Evolutionary conservation across 306 rosid species (phyloP).

Genomic region (Benincasa hispida): DNA sequence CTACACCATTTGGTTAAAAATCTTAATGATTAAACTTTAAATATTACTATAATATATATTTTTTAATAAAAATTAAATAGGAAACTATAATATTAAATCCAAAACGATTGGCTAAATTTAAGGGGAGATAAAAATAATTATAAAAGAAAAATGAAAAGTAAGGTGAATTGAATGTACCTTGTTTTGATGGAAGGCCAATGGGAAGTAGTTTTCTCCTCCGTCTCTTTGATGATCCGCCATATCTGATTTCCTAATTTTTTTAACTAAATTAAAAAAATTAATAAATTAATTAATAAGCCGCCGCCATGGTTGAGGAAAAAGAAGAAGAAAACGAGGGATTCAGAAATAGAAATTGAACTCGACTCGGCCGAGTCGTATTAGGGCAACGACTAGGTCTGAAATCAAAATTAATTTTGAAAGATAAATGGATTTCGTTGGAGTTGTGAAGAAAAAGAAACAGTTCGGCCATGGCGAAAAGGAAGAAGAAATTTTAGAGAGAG

Average conservation of each 20-base stretch:
- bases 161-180: background rate
- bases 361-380: background rate
- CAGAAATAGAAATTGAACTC: background rate
- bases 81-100: no score
- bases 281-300: background rate
- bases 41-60: no score
- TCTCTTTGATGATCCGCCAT: background rate
- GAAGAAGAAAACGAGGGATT: background rate
- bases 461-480: background rate
- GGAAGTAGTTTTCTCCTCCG: background rate
- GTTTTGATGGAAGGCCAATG: background rate
- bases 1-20: no score
- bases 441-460: background rate
- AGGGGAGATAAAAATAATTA: no score
- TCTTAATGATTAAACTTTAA: no score
- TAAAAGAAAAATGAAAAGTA: background rate
- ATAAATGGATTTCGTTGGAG: background rate
- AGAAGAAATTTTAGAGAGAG: constrained; percentile 13
- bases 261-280: no score
- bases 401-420: background rate
- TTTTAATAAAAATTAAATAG: no score
- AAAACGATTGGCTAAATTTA: no score
- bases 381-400: background rate
- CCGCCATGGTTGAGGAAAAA: background rate
- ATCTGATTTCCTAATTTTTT: no score